These are phyloP conservation scores for Corinectria fuckeliana DNA, from an alignment of 2,329 filamentous ascomycete species.

Conservation along the genomic window DNA sequence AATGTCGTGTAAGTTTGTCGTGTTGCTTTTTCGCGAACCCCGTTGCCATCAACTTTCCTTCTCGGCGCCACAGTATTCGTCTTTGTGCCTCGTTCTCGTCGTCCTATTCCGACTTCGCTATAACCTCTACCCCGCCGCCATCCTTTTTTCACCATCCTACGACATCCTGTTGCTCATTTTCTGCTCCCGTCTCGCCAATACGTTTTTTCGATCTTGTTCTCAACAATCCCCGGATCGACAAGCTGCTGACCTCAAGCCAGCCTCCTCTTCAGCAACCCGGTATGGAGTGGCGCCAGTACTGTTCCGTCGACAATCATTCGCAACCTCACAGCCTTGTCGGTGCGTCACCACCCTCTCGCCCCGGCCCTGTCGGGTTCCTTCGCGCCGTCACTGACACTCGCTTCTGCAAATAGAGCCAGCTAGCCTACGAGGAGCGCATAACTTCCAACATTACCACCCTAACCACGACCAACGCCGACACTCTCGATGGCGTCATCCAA, in stretches of 20 bases:
- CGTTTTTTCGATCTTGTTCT: not conserved
- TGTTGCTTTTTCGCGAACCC: slow-evolving; percentile 11
- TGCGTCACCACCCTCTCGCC: slow-evolving; percentile 44
- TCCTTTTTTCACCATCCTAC: not conserved
- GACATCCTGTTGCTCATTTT: not conserved
- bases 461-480: slow-evolving; percentile 69
- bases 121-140: slow-evolving; percentile 16
- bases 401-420: slow-evolving; percentile 44
- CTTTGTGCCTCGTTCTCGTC: slow-evolving; percentile 1
- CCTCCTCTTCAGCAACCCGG: slow-evolving; percentile 66
- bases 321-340: slow-evolving; percentile 63
- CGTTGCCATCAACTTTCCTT: slow-evolving; percentile 13
- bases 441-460: slow-evolving; percentile 74
- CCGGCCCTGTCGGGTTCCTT: not conserved
- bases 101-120: not conserved
- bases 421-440: slow-evolving; percentile 61
- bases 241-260: slow-evolving; percentile 44
- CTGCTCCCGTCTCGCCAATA: not conserved
- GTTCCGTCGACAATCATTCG: slow-evolving; percentile 60
- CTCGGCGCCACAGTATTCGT: slow-evolving; percentile 15
- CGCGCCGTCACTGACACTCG: slow-evolving; percentile 26
- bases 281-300: slow-evolving; percentile 57
- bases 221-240: too few relatives aligned
- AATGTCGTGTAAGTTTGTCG: slow-evolving; percentile 55
- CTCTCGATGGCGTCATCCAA: slow-evolving; percentile 66